Percentiles rank a stretch among this genome's conserved stretches.
Conservation (phyloP, 2,329 filamentous ascomycete species). For the Aspergillus ochraceoroseus region DNA sequence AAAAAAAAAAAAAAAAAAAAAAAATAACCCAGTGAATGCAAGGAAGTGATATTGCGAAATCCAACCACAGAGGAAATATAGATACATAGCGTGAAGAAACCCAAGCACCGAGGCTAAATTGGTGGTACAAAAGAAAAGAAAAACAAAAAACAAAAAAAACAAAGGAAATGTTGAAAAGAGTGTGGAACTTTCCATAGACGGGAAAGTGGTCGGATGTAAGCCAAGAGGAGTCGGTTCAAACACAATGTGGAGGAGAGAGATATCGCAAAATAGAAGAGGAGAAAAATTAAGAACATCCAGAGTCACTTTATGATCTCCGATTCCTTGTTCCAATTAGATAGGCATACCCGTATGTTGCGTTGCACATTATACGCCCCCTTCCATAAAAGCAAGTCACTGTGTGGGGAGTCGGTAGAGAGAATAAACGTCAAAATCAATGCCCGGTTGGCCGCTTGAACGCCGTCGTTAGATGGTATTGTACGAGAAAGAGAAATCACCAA, state of each 20-base stretch:
- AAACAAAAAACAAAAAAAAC: constrained; percentile 13
- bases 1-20: constrained; percentile 13
- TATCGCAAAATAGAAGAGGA: background rate
- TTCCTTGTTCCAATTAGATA: too few relatives aligned
- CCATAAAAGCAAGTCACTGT: constrained; percentile 1
- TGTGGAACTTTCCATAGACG: constrained; percentile 11
- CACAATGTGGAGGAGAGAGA: background rate
- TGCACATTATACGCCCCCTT: constrained; percentile 6
- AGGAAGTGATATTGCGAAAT: constrained; percentile 9
- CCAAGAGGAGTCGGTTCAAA: constrained; percentile 6
- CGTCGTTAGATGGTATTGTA: constrained; percentile 24
- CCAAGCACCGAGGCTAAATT: constrained; percentile 17
- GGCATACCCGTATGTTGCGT: background rate
- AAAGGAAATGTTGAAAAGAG: constrained; percentile 20
- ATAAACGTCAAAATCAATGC: constrained; percentile 16
- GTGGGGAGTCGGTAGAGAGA: constrained; percentile 9
- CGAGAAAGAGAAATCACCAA: constrained; percentile 25
- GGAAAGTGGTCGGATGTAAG: constrained; percentile 13
- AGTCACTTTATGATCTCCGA: background rate
- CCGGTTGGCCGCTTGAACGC: constrained; percentile 20
- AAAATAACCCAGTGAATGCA: constrained; percentile 4
- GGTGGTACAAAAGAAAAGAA: constrained; percentile 16
- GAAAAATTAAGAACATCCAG: background rate
- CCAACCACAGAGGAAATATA: constrained; percentile 14
- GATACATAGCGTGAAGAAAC: constrained; percentile 12